Conservation (phyloP, 805 yeast species). For the Brettanomyces sp. region DNA sequence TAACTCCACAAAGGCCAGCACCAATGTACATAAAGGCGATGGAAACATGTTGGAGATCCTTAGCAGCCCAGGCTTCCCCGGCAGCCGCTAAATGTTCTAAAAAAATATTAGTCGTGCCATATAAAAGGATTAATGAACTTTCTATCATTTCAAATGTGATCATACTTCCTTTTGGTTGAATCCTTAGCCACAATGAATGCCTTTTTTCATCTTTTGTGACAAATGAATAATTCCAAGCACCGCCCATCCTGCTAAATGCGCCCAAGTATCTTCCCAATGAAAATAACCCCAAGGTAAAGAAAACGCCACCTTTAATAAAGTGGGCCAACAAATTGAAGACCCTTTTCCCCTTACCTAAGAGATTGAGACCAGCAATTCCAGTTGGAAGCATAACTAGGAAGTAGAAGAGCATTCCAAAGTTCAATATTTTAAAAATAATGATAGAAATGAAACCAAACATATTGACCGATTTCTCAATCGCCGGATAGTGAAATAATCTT, state of each 20-base stretch:
- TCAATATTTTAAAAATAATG: constrained; percentile 39
- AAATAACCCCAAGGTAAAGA: constrained; percentile 63
- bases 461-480: constrained; percentile 9
- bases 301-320: constrained; percentile 92
- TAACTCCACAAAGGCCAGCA: constrained; percentile 82
- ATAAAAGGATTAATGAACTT: constrained; percentile 68
- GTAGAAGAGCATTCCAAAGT: constrained; percentile 57
- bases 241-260: constrained; percentile 61
- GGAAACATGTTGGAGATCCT: constrained; percentile 82
- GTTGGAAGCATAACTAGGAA: constrained; percentile 46
- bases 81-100: constrained; percentile 76
- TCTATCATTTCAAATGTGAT: constrained; percentile 83
- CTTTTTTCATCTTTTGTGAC: constrained; percentile 17
- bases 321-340: constrained; percentile 87
- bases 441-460: constrained; percentile 23
- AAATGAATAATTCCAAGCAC: constrained; percentile 74
- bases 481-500: constrained; percentile 25
- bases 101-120: constrained; percentile 84
- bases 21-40: constrained; percentile 91
- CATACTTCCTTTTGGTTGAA: constrained; percentile 33
- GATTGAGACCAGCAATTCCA: constrained; percentile 55
- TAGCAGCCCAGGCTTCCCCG: constrained; percentile 82
- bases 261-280: constrained; percentile 88
- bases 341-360: constrained; percentile 56
- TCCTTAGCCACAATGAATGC: constrained; percentile 24